Conservation (phyloP, 2,329 filamentous ascomycete genomes). For the Diplodia seriata region DNA sequence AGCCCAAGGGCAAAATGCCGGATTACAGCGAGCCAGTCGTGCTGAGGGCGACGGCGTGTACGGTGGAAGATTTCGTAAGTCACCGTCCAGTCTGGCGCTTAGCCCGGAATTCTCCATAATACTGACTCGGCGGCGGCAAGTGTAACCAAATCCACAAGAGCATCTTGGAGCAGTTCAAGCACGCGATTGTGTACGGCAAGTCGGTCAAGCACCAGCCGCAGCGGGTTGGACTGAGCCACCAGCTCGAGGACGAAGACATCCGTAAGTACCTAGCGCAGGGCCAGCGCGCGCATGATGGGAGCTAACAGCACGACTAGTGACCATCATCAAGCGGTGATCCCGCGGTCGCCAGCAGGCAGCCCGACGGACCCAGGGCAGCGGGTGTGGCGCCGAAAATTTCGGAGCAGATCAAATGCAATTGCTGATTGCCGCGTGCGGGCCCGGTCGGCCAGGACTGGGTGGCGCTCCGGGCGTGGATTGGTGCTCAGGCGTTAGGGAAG, state of each 20-base stretch:
- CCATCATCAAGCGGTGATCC: conserved; percentile 51
- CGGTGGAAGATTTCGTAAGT: conserved; percentile 96
- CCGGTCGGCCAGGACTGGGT: conserved; percentile 8
- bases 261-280: conserved; percentile 62
- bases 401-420: conserved; percentile 33
- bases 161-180: conserved; percentile 94
- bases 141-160: conserved; percentile 97
- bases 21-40: conserved; percentile 94
- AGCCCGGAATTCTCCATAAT: conserved; percentile 14
- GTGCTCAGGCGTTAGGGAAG: conserved; percentile 25
- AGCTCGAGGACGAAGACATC: conserved; percentile 96
- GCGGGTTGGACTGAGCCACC: conserved; percentile 87
- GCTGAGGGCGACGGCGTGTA: conserved; percentile 79
- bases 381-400: conserved; percentile 33
- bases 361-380: conserved; percentile 22
- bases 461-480: conserved; percentile 16
- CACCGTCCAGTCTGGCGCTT: conserved; percentile 28
- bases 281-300: background rate
- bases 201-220: conserved; percentile 99
- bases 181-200: conserved; percentile 94
- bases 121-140: conserved; percentile 59
- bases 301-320: conserved; percentile 47
- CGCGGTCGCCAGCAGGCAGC: conserved; percentile 11
- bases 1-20: conserved; percentile 92
- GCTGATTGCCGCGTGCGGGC: conserved; percentile 31